These are phyloP conservation scores for Bryoerythrophyllum caledonicum DNA, from an alignment of 225 moss, liverwort and hornwort genomes.

Conservation along the genomic window DNA sequence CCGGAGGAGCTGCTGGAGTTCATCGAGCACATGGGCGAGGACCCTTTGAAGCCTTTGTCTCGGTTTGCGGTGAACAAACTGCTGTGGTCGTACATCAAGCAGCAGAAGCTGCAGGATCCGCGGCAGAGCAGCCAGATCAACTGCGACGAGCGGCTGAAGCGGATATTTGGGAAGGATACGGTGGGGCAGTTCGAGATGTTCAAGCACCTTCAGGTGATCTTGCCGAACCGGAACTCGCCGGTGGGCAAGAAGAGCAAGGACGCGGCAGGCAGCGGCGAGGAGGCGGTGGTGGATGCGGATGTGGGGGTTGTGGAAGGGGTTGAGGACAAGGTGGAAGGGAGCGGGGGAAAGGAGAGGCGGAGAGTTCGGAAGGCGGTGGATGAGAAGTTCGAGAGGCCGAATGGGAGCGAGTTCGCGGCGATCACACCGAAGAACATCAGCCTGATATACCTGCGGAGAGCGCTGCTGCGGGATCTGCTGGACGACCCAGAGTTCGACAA, in stretches of 20 bases:
- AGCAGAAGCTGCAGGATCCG: conserved; percentile 82
- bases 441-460: conserved; percentile 82
- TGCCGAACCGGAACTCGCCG: conserved; percentile 39
- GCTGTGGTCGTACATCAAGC: conserved; percentile 86
- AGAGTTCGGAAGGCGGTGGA: conserved; percentile 57
- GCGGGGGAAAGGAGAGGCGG: conserved; percentile 62
- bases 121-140: conserved; percentile 81
- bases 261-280: conserved; percentile 20
- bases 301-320: conserved; percentile 28
- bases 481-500: conserved; percentile 88
- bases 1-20: conserved; percentile 90
- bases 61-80: conserved; percentile 85
- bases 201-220: conserved; percentile 78
- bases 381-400: conserved; percentile 88
- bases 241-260: conserved; percentile 36
- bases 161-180: conserved; percentile 80
- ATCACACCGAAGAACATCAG: conserved; percentile 89
- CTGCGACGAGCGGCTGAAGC: conserved; percentile 80
- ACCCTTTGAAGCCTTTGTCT: conserved; percentile 67
- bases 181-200: conserved; percentile 86
- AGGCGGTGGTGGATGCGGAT: conserved; percentile 36
- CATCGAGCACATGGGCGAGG: conserved; percentile 83
- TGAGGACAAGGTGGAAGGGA: conserved; percentile 46
- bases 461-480: conserved; percentile 78
- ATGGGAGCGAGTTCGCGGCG: conserved; percentile 76